phyloP scores from a whole-genome alignment of 331 rosid genomes.

The Telfairia occidentalis region DNA sequence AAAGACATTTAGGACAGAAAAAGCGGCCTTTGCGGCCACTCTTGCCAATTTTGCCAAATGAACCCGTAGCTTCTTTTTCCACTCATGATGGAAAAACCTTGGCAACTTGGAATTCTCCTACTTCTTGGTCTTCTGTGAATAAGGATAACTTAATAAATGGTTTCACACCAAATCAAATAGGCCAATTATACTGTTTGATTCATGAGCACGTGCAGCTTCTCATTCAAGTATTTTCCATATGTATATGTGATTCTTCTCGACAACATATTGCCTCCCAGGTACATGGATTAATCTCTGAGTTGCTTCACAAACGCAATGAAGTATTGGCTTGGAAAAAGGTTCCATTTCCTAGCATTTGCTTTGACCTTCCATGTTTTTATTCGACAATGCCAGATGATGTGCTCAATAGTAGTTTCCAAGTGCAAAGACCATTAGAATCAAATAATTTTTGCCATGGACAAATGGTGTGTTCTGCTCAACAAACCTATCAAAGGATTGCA shows the following conservation, averaged over 20 bases:
- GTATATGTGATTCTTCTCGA: conserved; percentile 63
- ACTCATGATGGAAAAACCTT: conserved; percentile 26
- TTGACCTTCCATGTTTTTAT: conserved; percentile 29
- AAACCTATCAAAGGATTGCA: conserved; percentile 20
- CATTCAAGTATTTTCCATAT: conserved; percentile 75
- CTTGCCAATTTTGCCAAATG: conserved; percentile 55
- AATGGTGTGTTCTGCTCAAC: conserved; percentile 25
- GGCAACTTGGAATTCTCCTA: conserved; percentile 31
- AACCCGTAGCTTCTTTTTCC: conserved; percentile 30
- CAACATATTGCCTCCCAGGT: conserved; percentile 74
- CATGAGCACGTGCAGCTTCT: conserved; percentile 91
- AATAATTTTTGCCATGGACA: conserved; percentile 24
- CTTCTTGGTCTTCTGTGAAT: conserved; percentile 31
- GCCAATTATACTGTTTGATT: conserved; percentile 69
- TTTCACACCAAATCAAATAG: conserved; percentile 67
- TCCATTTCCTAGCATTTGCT: conserved; percentile 71
- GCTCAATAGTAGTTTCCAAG: conserved; percentile 22
- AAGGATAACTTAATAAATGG: conserved; percentile 53
- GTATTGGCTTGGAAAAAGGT: conserved; percentile 39
- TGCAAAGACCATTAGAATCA: conserved; percentile 28
- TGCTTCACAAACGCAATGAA: conserved; percentile 61
- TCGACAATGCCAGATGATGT: conserved; percentile 38
- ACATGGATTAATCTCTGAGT: conserved; percentile 58
- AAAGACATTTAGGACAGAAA: conserved; percentile 35
- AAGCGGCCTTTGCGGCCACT: conserved; percentile 75